Conservation (phyloP, 208 protist genomes). For the Leishmania amazonensis region DNA sequence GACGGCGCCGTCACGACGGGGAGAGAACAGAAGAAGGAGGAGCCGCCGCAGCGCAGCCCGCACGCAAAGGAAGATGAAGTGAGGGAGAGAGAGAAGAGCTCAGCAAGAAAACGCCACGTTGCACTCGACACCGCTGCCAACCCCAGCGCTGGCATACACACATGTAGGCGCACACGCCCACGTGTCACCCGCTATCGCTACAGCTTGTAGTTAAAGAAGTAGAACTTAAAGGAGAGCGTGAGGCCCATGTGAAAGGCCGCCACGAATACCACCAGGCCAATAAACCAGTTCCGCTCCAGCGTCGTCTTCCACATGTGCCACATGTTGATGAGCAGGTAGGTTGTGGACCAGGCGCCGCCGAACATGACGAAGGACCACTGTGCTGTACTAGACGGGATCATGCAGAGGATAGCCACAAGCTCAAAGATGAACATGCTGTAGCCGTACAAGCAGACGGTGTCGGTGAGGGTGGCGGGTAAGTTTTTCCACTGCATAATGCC, state of each 20-base stretch:
- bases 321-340: slow-evolving; percentile 81
- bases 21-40: neutral
- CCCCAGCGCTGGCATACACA: neutral
- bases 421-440: slow-evolving; percentile 92
- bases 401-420: slow-evolving; percentile 73
- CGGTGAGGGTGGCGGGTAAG: slow-evolving; percentile 64
- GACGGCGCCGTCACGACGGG: neutral
- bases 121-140: neutral
- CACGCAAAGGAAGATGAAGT: neutral
- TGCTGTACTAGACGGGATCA: slow-evolving; percentile 60
- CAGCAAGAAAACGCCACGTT: neutral
- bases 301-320: slow-evolving; percentile 78
- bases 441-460: slow-evolving; percentile 87
- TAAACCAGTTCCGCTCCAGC: slow-evolving; percentile 70
- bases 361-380: slow-evolving; percentile 81
- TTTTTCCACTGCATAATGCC: slow-evolving; percentile 87
- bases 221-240: slow-evolving; percentile 87
- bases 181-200: slow-evolving; percentile 10
- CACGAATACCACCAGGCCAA: slow-evolving; percentile 67
- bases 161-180: neutral
- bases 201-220: slow-evolving; percentile 85
- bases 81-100: neutral
- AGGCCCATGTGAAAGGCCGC: slow-evolving; percentile 68
- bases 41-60: neutral
- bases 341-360: slow-evolving; percentile 71